Evolutionary conservation across 129 eudicot genomes (phyloP).

Genomic region (Lactuca saligna): DNA sequence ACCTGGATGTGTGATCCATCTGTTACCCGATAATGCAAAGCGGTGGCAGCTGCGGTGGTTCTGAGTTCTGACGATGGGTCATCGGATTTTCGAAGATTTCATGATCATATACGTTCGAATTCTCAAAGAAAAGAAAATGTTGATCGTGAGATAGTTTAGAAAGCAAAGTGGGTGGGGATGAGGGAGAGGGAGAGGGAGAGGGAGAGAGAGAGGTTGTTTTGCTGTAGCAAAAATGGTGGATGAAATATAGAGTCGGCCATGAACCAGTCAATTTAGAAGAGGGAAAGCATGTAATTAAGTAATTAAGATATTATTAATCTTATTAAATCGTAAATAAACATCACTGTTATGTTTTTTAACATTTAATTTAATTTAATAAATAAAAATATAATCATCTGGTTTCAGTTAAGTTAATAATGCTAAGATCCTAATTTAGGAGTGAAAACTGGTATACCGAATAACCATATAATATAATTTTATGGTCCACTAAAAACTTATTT

Average conservation of each 20-base stretch:
- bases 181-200: constrained; percentile 4
- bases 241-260: constrained; percentile 23
- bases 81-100: constrained; percentile 1
- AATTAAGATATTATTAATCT: not conserved
- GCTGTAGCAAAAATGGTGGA: constrained; percentile 31
- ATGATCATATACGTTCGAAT: not conserved
- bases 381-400: no score
- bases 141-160: constrained; percentile 10
- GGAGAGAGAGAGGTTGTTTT: constrained; percentile 27
- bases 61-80: not conserved
- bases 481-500: no score
- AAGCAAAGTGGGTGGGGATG: not conserved
- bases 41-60: not conserved
- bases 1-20: constrained; percentile 39
- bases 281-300: constrained; percentile 7
- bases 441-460: no score
- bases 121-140: not conserved
- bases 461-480: no score
- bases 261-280: constrained; percentile 32
- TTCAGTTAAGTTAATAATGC: no score
- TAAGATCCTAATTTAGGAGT: no score
- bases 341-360: no score
- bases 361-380: no score
- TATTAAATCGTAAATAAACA: not conserved
- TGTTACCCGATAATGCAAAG: not conserved